Evolutionary conservation across 768 basidiomycete genomes (phyloP).

Genomic region (Boletus tylopilopsis): DNA sequence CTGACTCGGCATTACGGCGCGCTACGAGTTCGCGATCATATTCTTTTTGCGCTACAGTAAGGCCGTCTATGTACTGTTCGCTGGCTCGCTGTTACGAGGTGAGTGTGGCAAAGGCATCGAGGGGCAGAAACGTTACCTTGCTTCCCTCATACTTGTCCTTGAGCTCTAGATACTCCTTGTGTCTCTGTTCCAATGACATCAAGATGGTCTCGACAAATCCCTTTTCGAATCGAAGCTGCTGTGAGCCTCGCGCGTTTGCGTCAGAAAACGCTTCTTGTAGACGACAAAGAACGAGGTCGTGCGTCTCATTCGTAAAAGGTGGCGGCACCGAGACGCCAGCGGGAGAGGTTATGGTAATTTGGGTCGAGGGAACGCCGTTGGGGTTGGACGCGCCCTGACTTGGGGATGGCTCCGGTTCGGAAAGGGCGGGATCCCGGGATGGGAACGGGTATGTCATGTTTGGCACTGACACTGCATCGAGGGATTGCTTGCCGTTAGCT

Average conservation of each 20-base stretch:
- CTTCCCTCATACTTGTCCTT: slow-evolving; percentile 80
- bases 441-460: slow-evolving; percentile 9
- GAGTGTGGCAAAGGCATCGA: background rate
- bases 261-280: slow-evolving; percentile 61
- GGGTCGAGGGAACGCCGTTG: slow-evolving; percentile 24
- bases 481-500: slow-evolving; percentile 4
- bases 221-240: slow-evolving; percentile 69
- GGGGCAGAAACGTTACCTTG: slow-evolving; percentile 58
- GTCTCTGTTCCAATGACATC: slow-evolving; percentile 58
- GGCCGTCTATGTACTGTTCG: slow-evolving; percentile 87
- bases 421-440: slow-evolving; percentile 27
- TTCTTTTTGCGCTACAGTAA: slow-evolving; percentile 90
- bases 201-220: slow-evolving; percentile 69
- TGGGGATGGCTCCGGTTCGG: slow-evolving; percentile 27
- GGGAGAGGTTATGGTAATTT: slow-evolving; percentile 46
- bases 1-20: slow-evolving; percentile 87
- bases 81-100: slow-evolving; percentile 66
- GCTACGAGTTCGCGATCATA: slow-evolving; percentile 89
- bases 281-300: slow-evolving; percentile 45
- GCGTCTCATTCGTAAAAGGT: slow-evolving; percentile 30
- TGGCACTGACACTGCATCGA: slow-evolving; percentile 15
- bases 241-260: slow-evolving; percentile 54
- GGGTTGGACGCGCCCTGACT: slow-evolving; percentile 4
- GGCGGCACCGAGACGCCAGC: slow-evolving; percentile 26
- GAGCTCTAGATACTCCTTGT: slow-evolving; percentile 57